These are phyloP conservation scores for Russula brevipes DNA, from an alignment of 768 basidiomycete genomes.

Conservation along the genomic window DNA sequence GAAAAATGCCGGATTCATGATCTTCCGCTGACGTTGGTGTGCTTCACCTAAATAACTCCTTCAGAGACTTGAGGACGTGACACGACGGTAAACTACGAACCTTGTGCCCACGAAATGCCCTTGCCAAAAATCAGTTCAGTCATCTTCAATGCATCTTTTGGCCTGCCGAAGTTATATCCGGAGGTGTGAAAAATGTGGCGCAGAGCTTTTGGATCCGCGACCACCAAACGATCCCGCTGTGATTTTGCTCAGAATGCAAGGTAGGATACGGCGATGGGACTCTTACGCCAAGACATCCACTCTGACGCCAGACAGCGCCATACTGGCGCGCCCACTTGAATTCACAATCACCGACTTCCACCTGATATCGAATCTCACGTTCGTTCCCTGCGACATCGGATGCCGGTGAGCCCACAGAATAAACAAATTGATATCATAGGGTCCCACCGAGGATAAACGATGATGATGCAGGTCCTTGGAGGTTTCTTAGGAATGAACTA, in stretches of 20 bases:
- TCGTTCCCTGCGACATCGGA: background rate
- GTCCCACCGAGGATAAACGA: background rate
- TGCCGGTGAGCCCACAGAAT: conserved; percentile 27
- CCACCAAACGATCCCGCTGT: background rate
- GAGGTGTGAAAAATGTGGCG: conserved; percentile 30
- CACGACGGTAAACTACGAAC: conserved; percentile 8
- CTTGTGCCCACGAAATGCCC: conserved; percentile 23
- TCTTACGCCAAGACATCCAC: conserved; percentile 26
- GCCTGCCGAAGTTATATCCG: conserved; percentile 27
- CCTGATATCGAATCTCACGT: background rate
- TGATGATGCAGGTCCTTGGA: background rate
- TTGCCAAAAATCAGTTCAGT: conserved; percentile 21
- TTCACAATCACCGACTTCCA: conserved; percentile 27
- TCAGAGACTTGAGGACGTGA: background rate
- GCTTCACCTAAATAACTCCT: conserved; percentile 17
- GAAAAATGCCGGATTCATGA: conserved; percentile 30
- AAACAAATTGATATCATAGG: background rate
- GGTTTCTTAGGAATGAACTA: background rate
- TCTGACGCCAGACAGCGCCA: conserved; percentile 24
- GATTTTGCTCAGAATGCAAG: conserved; percentile 3
- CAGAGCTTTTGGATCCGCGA: conserved; percentile 24
- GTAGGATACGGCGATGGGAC: background rate
- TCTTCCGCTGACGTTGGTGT: conserved; percentile 27
- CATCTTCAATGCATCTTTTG: conserved; percentile 4
- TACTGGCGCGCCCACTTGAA: conserved; percentile 24